Evolutionary conservation across 352 stramenopile genomes (phyloP).

Genomic region (Globisporangium nunn): DNA sequence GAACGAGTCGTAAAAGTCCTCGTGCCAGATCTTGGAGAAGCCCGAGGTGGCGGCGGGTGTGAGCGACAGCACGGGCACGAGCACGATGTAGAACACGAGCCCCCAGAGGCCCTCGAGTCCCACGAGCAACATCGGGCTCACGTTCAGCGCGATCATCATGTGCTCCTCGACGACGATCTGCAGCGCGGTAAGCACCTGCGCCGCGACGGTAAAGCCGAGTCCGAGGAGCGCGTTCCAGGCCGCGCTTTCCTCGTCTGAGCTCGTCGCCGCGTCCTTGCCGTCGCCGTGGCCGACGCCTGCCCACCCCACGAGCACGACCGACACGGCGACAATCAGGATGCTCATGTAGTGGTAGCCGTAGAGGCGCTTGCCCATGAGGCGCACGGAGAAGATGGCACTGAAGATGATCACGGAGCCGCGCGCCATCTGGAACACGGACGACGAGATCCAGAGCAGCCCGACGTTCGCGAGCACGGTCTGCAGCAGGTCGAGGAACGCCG

Average conservation of each 20-base stretch:
- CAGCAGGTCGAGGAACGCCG: constrained; percentile 73
- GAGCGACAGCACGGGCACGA: constrained; percentile 62
- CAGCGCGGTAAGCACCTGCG: constrained; percentile 77
- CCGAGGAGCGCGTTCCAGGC: constrained; percentile 58
- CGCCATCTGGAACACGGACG: constrained; percentile 88
- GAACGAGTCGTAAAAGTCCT: constrained; percentile 76
- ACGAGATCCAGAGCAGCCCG: constrained; percentile 82
- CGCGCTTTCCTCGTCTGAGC: constrained; percentile 4
- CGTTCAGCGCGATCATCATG: constrained; percentile 75
- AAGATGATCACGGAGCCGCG: constrained; percentile 90
- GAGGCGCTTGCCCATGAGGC: constrained; percentile 76
- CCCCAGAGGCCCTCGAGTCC: constrained; percentile 86
- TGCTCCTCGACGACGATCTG: constrained; percentile 90
- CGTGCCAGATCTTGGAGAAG: constrained; percentile 71
- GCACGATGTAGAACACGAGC: constrained; percentile 67
- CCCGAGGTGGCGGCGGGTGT: constrained; percentile 36
- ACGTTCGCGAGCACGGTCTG: constrained; percentile 86
- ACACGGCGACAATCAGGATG: constrained; percentile 69
- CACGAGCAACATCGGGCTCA: constrained; percentile 84
- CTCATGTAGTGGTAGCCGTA: constrained; percentile 83
- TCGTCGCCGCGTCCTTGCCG: constrained; percentile 1
- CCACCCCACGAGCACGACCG: constrained; percentile 64
- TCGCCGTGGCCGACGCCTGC: constrained; percentile 38
- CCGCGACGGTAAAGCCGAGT: constrained; percentile 64
- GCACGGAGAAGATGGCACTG: constrained; percentile 79